Percentiles rank a stretch among this genome's conserved stretches.
Conservation (phyloP, 495 filamentous ascomycete genomes). For the Trichoderma asperelloides region DNA sequence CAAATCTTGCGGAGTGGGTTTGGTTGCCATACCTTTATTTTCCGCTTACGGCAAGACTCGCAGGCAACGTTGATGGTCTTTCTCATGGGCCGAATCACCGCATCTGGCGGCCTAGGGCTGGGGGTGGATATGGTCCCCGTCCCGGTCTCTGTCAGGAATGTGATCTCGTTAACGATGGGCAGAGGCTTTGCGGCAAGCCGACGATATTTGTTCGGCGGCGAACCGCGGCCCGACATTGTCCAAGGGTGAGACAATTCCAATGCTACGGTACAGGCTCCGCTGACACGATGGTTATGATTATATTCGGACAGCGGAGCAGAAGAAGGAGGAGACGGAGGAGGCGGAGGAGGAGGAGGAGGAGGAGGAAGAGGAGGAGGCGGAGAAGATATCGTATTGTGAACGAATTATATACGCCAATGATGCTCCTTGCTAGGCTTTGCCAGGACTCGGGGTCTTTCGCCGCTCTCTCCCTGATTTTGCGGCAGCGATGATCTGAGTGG, state of each 20-base stretch:
- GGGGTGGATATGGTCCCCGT: not conserved
- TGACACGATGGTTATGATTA: not conserved
- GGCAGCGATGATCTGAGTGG: not conserved
- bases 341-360: too few relatives aligned
- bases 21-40: not conserved
- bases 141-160: not conserved
- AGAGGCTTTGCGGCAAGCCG: not conserved
- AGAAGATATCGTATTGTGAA: too few relatives aligned
- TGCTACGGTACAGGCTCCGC: not conserved
- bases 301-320: too few relatives aligned
- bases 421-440: too few relatives aligned
- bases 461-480: not conserved
- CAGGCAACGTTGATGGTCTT: not conserved
- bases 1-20: not conserved
- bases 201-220: not conserved
- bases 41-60: conserved; percentile 6
- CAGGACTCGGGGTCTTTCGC: not conserved
- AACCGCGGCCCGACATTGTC: not conserved
- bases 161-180: not conserved
- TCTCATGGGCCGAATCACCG: not conserved
- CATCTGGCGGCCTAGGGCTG: not conserved
- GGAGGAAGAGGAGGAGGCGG: too few relatives aligned
- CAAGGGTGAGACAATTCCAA: not conserved
- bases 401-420: too few relatives aligned
- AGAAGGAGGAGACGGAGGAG: too few relatives aligned